phyloP scores from a whole-genome alignment of 352 stramenopile genomes.

The Globisporangium recalcitrans region DNA sequence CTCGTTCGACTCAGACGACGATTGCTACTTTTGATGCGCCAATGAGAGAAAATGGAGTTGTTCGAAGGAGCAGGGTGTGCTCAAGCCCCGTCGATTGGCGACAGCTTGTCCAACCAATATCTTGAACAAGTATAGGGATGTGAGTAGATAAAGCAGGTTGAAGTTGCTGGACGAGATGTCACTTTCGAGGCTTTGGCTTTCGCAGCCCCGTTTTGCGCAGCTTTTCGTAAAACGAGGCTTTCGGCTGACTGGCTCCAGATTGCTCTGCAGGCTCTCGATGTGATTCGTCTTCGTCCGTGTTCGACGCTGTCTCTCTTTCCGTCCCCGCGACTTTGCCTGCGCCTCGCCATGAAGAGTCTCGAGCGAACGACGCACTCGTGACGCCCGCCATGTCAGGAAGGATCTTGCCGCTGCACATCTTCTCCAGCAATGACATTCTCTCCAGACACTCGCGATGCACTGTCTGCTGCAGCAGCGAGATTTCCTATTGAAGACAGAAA shows the following conservation, averaged over 20 bases:
- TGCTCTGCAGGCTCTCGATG: slow-evolving; percentile 13
- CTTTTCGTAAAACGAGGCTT: slow-evolving; percentile 77
- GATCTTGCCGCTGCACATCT: slow-evolving; percentile 63
- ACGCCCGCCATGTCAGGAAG: slow-evolving; percentile 38
- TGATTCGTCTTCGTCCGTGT: slow-evolving; percentile 22
- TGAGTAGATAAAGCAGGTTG: neutral
- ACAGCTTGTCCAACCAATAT: neutral
- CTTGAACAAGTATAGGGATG: neutral
- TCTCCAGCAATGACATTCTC: slow-evolving; percentile 68
- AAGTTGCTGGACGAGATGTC: slow-evolving; percentile 1
- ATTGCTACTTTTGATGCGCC: slow-evolving; percentile 21
- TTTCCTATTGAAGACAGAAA: slow-evolving; percentile 38
- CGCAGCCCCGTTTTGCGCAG: slow-evolving; percentile 50
- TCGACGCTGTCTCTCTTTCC: slow-evolving; percentile 9
- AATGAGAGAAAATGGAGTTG: neutral
- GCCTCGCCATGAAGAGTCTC: neutral
- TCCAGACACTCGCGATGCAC: slow-evolving; percentile 82
- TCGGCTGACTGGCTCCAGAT: slow-evolving; percentile 19
- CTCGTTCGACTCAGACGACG: slow-evolving; percentile 19
- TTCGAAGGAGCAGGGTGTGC: neutral
- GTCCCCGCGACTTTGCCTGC: neutral
- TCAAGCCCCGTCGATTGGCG: neutral
- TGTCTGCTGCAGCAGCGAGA: slow-evolving; percentile 66
- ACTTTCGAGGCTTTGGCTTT: slow-evolving; percentile 46
- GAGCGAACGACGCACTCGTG: neutral